Base-by-base conservation (phyloP, 495 filamentous ascomycete species). In the Haplographium delicatum region DNA sequence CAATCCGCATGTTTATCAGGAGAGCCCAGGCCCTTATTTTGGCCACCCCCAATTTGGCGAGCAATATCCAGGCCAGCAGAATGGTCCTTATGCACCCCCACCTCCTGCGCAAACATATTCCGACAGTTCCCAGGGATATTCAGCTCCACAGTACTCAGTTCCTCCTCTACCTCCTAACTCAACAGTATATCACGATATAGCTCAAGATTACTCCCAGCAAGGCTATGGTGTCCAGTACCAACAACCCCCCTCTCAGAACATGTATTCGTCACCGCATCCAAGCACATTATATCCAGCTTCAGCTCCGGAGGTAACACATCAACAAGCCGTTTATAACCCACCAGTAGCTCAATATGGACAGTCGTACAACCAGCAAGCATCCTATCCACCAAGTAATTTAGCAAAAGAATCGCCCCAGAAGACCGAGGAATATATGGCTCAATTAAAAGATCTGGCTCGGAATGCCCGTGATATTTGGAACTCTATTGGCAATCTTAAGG, bases 401-500 rank as follows among this genome's bases (percentile, higher is more conserved):
- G 23, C 44, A 8, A 51, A 52, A 2, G 37, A 47, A 11, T 46
- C 55, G 34, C 38, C 51, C n/a, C 39, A 39, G 56, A 63, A 10
- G 56, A 67, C 56, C 13, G 61, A 69, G 25, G 59, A 57, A 23
- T 73, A 81, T 53, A 70, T 75, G 46, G 57, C 65, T 34, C 73
- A 80, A 60, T 69, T 83, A n/a, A 76, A 82, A 44, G 71, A 75
- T 25, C 59, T 88, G 39, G 77, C 80, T 5, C 65, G 68, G 19
- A 75, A 70, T 47, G 76, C 82, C 19, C 74, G 76, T 22, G 79
- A 82, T 25, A 57, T 85, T 20, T 89, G 85, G 82, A 72, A 75
- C 41, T 61, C 67, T 9, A 74, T 81, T 23, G 73, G 71, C 25
- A 71, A 72, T 4, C 68, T 87, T 52, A 81, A 80, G 54, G 79